Conservation (phyloP, 2,329 filamentous ascomycete genomes). For the Colletotrichum noveboracense region DNA sequence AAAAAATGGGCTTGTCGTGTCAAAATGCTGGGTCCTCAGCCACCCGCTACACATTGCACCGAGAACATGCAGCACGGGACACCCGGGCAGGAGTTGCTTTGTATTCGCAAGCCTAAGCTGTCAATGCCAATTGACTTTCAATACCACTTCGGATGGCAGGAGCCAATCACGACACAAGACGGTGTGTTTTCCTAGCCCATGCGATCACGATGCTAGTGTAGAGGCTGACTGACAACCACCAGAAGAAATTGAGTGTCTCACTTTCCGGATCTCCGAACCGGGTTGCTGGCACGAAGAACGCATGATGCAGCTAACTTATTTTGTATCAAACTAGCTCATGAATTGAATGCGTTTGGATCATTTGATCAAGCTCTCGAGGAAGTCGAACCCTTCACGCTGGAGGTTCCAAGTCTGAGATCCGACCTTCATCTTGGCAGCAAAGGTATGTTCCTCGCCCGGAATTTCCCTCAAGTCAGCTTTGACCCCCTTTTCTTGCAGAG, state of each 20-base stretch:
- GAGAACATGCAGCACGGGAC: background rate
- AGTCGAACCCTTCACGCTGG: slow-evolving; percentile 45
- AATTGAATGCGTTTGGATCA: background rate
- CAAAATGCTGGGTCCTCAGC: background rate
- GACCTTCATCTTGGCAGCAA: slow-evolving; percentile 45
- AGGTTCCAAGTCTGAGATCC: slow-evolving; percentile 37
- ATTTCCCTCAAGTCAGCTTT: slow-evolving; percentile 40
- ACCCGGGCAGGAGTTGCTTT: background rate
- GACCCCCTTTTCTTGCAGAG: slow-evolving; percentile 32
- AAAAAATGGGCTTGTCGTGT: background rate
- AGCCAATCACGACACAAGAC: background rate
- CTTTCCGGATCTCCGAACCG: background rate
- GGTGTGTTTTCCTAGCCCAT: background rate
- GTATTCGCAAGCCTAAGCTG: background rate
- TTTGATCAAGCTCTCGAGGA: slow-evolving; percentile 34
- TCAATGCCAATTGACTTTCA: background rate
- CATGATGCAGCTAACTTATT: background rate
- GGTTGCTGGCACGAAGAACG: background rate
- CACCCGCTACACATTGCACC: background rate
- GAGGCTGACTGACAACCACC: background rate
- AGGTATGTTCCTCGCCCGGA: slow-evolving; percentile 46
- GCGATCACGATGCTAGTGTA: background rate
- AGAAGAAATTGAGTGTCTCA: background rate
- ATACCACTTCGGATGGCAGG: background rate
- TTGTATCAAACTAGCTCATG: background rate